Percentiles rank a stretch among this genome's conserved stretches.
Evolutionary conservation across 805 yeast species (phyloP).

Genomic region (Lipomyces sp.): DNA sequence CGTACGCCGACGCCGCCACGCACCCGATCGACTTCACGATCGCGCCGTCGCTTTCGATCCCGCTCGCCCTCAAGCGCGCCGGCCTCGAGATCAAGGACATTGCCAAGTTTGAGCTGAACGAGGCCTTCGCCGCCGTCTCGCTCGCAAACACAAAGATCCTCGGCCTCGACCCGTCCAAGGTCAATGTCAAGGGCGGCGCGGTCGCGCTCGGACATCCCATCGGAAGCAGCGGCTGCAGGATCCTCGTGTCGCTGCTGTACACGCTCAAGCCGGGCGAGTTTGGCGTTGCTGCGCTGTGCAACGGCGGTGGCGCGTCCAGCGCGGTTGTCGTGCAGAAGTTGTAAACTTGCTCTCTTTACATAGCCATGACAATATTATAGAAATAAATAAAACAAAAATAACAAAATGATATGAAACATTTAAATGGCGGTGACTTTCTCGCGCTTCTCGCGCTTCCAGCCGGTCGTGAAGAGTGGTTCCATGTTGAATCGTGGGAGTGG

Average conservation of each 20-base stretch:
- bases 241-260: slow-evolving; percentile 54
- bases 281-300: slow-evolving; percentile 93
- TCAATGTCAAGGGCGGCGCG: slow-evolving; percentile 93
- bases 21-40: slow-evolving; percentile 89
- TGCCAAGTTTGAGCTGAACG: slow-evolving; percentile 87
- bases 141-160: slow-evolving; percentile 72
- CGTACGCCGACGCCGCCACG: slow-evolving; percentile 97
- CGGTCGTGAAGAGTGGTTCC: slow-evolving; percentile 22
- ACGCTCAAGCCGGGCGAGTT: slow-evolving; percentile 63
- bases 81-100: slow-evolving; percentile 59
- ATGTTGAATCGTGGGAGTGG: slow-evolving; percentile 60
- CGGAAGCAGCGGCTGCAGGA: slow-evolving; percentile 95
- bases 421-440: no score
- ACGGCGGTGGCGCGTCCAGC: slow-evolving; percentile 98
- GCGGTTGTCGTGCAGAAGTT: slow-evolving; percentile 54
- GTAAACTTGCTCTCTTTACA: no score
- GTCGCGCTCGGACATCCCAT: slow-evolving; percentile 94
- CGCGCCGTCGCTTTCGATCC: slow-evolving; percentile 90
- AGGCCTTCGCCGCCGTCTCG: slow-evolving; percentile 95
- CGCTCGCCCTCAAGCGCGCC: slow-evolving; percentile 85
- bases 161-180: slow-evolving; percentile 61
- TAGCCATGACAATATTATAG: no score
- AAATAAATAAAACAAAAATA: no score
- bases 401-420: no score
- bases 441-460: no score